These are phyloP conservation scores for Nepenthes mirabilis DNA, from an alignment of 148 eudicot genomes.

Conservation along the genomic window DNA sequence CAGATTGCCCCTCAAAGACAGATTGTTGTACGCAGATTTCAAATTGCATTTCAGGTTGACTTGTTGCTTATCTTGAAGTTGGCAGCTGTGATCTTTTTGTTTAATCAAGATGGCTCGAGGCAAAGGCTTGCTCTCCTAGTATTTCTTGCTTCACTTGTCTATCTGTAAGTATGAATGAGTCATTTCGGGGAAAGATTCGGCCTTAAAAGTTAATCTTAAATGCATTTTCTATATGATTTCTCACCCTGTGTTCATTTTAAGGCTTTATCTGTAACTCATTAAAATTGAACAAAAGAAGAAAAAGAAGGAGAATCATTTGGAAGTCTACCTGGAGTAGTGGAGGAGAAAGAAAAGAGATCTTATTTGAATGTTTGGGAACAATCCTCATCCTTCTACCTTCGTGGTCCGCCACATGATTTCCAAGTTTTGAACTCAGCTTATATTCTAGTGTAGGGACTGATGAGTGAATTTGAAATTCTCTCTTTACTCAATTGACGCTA, in stretches of 20 bases:
- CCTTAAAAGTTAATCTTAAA: background rate
- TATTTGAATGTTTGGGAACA: too few relatives aligned
- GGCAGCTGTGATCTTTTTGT: constrained; percentile 89
- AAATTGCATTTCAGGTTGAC: constrained; percentile 91
- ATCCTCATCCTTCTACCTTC: too few relatives aligned
- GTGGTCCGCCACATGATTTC: too few relatives aligned
- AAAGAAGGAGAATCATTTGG: too few relatives aligned
- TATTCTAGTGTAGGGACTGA: too few relatives aligned
- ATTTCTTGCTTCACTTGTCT: constrained; percentile 65
- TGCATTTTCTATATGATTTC: background rate
- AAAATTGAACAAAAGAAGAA: too few relatives aligned
- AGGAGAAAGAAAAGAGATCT: too few relatives aligned
- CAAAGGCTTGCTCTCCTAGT: constrained; percentile 92
- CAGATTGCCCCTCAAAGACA: constrained; percentile 76
- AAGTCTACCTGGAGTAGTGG: too few relatives aligned
- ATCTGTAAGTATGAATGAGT: constrained; percentile 57
- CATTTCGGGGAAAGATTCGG: background rate
- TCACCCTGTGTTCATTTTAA: background rate
- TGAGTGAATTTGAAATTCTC: too few relatives aligned
- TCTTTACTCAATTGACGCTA: too few relatives aligned
- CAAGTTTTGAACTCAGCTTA: too few relatives aligned
- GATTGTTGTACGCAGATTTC: constrained; percentile 83
- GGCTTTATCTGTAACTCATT: too few relatives aligned
- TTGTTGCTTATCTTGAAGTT: constrained; percentile 79
- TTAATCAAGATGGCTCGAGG: constrained; percentile 95